Base-by-base conservation (phyloP, 1,284 basidiomycete genomes). In the Somion occarium region DNA sequence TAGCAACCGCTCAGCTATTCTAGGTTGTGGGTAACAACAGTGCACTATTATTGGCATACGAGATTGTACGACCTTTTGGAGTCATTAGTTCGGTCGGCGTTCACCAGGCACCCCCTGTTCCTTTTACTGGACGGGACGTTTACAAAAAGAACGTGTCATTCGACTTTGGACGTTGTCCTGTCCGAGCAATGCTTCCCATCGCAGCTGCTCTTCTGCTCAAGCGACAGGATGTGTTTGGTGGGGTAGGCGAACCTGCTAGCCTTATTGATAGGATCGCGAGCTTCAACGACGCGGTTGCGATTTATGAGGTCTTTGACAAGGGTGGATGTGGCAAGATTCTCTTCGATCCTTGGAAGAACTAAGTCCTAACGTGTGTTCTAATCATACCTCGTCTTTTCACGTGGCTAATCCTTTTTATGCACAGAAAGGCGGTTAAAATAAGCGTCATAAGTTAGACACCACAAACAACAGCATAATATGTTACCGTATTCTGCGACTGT, bases 121-220 rank as follows among this genome's bases (percentile, higher is more conserved):
- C 85, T 0, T 82, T 83, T 58, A 80, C 73, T 5, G 84, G 85
- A 12, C 68, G 73, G 5, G 71, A 83, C 42, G 66, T 91, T 39
- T 96, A 95, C 68, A 76, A 83, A 69, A 93, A 93, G 70, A 94
- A 93, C 62, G 75, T 87, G 3, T 85, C 83, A 1, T 72, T 91
- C 49, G 84, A 88, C 59, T 93, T 93, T 64, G 93, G 93, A 7
- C 78, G 93, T 15, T 96, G 93, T 63, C 91, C 91, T 15, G 92
- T 91, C 5, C 78, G 85, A 13, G 82, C 86, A 1, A 84, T 92
- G 76, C 86, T 91, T 58, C 83, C 83, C 2, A 69, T 80, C 50
- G 90, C 89, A 0, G 74, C 89, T 38, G 81, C 86, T 60, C 68
- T 93, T 20, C 68, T 94, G 68, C 71, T 83, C 39, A 80, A 80